Evolutionary conservation across 257 asterid species (phyloP), one percentile per base, ranked within the genome.

Genomic region (Catharanthus roseus): DNA sequence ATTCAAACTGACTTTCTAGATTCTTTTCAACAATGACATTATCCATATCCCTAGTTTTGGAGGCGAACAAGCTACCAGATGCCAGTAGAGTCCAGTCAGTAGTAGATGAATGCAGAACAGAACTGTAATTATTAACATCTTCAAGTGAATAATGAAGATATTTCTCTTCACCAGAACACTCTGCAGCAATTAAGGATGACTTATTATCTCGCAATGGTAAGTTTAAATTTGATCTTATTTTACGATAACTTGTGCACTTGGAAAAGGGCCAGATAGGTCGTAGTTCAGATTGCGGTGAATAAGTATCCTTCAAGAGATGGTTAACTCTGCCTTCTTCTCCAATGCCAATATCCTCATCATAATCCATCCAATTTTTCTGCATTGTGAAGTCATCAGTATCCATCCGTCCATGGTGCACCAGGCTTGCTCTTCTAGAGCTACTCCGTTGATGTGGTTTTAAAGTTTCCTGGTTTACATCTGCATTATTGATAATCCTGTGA

Each of bases 361-460:
- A 67, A 60, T 81, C 81, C 74, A 69, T 28, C 76, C 79, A 69
- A 74, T 75, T 76, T 72, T 70, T 70, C 77, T 72, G 69, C 39
- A 50, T 70, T 74, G 72, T 55, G 55, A 58, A 55, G 50, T 71
- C 88, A 51, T 76, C 85, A 66, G n/a, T 45, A 65, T 70, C 72
- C 80, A 67, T 68, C 49, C 79, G 74, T 75, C 51, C 82, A 53
- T 82, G 78, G 63, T 47, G 78, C 73, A 67, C 62, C 73, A 80
- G 77, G 81, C 74, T 68, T 79, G 77, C 82, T 67, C 54, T 79
- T 68, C 64, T 75, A 65, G 80, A 86, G 81, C 85, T 84, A 82
- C 82, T 75, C 77, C 79, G 75, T 44, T 86, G 78, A 79, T 78
- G 72, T 70, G 90, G 79, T 74, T 72, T 84, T 76, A 62, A 65